Conservation (phyloP, 2,329 filamentous ascomycete species). For the Pestalotiopsis sp. region DNA sequence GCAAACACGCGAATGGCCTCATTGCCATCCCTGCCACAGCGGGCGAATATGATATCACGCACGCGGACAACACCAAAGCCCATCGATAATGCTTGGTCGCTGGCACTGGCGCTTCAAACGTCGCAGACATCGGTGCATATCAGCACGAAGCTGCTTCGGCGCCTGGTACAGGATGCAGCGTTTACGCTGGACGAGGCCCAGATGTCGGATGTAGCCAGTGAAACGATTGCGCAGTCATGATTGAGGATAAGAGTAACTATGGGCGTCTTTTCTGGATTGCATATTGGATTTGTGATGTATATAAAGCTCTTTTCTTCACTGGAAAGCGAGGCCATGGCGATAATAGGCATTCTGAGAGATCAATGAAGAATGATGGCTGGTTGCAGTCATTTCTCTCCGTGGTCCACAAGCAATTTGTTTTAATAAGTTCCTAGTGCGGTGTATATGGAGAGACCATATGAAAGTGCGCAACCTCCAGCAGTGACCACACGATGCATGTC, state of each 20-base stretch:
- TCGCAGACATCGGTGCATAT: background rate
- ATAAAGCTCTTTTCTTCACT: too few relatives aligned
- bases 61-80: background rate
- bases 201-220: background rate
- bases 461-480: background rate
- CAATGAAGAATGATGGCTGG: too few relatives aligned
- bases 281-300: too few relatives aligned
- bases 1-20: background rate
- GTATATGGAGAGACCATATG: too few relatives aligned
- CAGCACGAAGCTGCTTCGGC: background rate
- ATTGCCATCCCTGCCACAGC: background rate
- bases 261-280: too few relatives aligned
- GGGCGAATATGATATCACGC: too few relatives aligned
- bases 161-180: background rate
- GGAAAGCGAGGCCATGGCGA: too few relatives aligned
- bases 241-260: too few relatives aligned
- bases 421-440: too few relatives aligned
- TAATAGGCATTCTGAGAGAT: too few relatives aligned
- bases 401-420: too few relatives aligned
- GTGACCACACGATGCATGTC: background rate
- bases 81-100: background rate
- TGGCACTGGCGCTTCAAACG: background rate
- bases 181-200: background rate
- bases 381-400: too few relatives aligned
- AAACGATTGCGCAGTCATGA: background rate